phyloP scores from a whole-genome alignment of 139 green algal species.

The Auxenochlorella protothecoides region DNA sequence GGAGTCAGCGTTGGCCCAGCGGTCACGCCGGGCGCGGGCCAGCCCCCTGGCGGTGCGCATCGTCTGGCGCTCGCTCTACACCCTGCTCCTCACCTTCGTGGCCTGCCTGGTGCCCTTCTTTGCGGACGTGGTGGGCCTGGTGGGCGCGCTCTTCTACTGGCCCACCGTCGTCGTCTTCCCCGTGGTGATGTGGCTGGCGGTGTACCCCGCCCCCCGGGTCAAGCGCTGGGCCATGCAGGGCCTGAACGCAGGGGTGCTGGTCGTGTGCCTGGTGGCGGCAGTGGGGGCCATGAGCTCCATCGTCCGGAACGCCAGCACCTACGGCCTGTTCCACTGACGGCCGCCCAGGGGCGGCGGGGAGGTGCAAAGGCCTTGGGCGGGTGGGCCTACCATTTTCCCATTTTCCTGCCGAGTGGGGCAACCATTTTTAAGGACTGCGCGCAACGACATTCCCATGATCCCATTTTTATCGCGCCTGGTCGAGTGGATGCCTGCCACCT shows the following conservation, averaged over 20 bases:
- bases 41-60: conserved; percentile 1
- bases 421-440: too few species aligned
- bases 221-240: neutral
- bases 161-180: neutral
- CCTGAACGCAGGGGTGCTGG: neutral
- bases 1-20: neutral
- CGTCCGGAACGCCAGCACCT: neutral
- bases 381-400: too few species aligned
- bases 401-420: too few species aligned
- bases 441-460: too few species aligned
- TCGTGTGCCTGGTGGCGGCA: neutral
- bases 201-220: neutral
- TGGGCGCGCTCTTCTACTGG: neutral
- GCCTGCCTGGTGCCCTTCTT: conserved; percentile 12
- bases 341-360: neutral
- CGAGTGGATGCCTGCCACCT: too few species aligned
- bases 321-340: neutral
- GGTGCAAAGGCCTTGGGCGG: neutral
- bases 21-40: too few species aligned
- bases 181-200: neutral
- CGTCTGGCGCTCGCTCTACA: conserved; percentile 7
- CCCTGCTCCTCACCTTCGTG: conserved; percentile 2
- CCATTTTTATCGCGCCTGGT: too few species aligned
- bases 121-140: conserved; percentile 3
- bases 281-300: neutral